These are phyloP conservation scores for Aspergillus sp. DNA, from an alignment of 2,329 filamentous ascomycete genomes.

Conservation along the genomic window DNA sequence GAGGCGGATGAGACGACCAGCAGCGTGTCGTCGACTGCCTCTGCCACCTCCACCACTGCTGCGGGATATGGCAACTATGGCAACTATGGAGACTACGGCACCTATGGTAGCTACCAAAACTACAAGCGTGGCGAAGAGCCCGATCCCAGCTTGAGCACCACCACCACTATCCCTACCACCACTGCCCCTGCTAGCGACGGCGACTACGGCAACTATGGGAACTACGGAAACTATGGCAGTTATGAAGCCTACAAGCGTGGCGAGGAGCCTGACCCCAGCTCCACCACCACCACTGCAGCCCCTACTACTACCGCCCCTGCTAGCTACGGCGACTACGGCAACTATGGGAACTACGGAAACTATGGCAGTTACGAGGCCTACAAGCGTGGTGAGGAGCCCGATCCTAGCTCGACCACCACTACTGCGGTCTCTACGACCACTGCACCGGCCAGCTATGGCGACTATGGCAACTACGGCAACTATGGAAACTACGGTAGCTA, in stretches of 20 bases:
- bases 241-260: conserved; percentile 17
- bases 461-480: conserved; percentile 4
- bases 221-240: conserved; percentile 19
- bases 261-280: background rate
- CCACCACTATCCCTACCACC: background rate
- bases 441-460: conserved; percentile 1
- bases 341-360: conserved; percentile 22
- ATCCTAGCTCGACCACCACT: background rate
- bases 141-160: background rate
- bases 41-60: background rate
- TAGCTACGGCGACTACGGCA: conserved; percentile 13
- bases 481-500: conserved; percentile 9
- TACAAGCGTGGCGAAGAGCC: background rate
- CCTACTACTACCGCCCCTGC: conserved; percentile 2
- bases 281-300: background rate
- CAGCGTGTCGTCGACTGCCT: background rate
- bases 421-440: background rate
- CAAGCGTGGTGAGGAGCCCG: background rate
- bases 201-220: conserved; percentile 19
- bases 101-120: conserved; percentile 6
- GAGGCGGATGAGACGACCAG: background rate
- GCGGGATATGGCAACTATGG: conserved; percentile 3
- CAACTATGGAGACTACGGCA: conserved; percentile 7
- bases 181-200: conserved; percentile 1
- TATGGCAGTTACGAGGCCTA: conserved; percentile 8